Percentiles rank a stretch among this genome's conserved stretches.
Evolutionary conservation across 805 yeast species (phyloP).

Genomic region (Candida ponderosae): DNA sequence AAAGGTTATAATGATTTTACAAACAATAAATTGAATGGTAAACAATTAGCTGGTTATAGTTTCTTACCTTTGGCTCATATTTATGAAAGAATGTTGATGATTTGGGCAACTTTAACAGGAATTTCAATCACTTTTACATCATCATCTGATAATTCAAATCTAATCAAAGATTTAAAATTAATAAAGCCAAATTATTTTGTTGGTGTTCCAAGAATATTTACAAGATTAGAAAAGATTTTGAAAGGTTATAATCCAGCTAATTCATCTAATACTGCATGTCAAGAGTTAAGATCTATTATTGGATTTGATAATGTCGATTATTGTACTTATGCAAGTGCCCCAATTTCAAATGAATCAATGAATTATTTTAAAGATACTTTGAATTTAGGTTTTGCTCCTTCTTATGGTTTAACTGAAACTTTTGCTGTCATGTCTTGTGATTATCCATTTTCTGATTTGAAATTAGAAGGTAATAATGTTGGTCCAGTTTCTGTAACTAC

Average conservation of each 20-base stretch:
- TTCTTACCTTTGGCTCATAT: conserved; percentile 54
- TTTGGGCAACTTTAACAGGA: conserved; percentile 23
- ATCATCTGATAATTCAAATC: conserved; percentile 34
- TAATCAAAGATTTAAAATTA: conserved; percentile 48
- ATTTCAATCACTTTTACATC: conserved; percentile 41
- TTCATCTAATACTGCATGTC: conserved; percentile 30
- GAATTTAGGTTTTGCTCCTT: conserved; percentile 43
- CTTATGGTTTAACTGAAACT: conserved; percentile 68
- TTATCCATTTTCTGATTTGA: conserved; percentile 35
- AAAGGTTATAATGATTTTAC: conserved; percentile 2
- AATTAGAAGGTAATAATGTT: conserved; percentile 33
- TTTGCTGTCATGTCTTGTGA: conserved; percentile 47
- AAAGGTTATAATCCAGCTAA: conserved; percentile 12
- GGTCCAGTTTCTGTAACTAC: conserved; percentile 46
- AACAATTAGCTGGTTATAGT: conserved; percentile 26
- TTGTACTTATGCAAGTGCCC: conserved; percentile 56
- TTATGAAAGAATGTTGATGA: conserved; percentile 36
- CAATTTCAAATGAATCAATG: conserved; percentile 53
- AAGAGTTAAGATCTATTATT: conserved; percentile 29
- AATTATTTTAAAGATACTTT: conserved; percentile 50
- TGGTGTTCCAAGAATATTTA: conserved; percentile 57
- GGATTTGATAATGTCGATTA: conserved; percentile 36
- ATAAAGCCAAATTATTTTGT: conserved; percentile 43
- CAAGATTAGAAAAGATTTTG: conserved; percentile 46
- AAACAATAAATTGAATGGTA: conserved; percentile 10